Evolutionary conservation across 2,329 filamentous ascomycete species (phyloP), one percentile per base, ranked within the genome.

Genomic region (Podosphaera fusca): DNA sequence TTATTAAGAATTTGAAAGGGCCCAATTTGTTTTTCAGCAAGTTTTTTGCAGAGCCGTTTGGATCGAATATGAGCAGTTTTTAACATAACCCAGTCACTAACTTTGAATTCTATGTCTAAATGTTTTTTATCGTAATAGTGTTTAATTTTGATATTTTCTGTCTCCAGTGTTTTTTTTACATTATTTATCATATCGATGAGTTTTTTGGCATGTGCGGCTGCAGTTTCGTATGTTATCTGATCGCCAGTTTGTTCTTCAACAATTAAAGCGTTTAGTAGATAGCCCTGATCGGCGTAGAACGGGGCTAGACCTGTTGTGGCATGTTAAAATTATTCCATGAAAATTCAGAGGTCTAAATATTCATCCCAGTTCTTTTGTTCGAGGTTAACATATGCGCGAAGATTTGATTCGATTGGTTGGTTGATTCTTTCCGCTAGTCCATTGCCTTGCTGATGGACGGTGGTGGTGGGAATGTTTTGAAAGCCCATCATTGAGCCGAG

Each of bases 321-420:
- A 42, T 55, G 21, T 55, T 55, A 31, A 29, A 50, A 35, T 52
- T 52, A n/a, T 52, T 52, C 52, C 36, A 55, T 2, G 12, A 55
- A 45, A 55, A 55, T 42, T 55, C 21, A 55, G 2, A 55, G 14
- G 29, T 55, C 29, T 21, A 2, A 38, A 8, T 54, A 38, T 40
- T 55, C 6, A 14, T 58, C 46, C 54, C 38, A 56, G 8, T 60
- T 55, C 9, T 60, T 47, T 42, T 60, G 21, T 31, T 58, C 31
- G 42, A 58, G 49, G 21, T 60, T 60, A 3, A 59, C 42, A 50
- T 60, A 60, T n/a, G 33, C 51, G 10, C 38, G 4, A 12, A 60
- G 30, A 14, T 60, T 59, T 6, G 21, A 1, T 38, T 59, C 45
- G 2, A 60, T 10, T 36, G 46, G 50, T 7, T 59, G 14, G 34